These are phyloP conservation scores for Candida awuae DNA, from an alignment of 805 yeast genomes.

Conservation along the genomic window DNA sequence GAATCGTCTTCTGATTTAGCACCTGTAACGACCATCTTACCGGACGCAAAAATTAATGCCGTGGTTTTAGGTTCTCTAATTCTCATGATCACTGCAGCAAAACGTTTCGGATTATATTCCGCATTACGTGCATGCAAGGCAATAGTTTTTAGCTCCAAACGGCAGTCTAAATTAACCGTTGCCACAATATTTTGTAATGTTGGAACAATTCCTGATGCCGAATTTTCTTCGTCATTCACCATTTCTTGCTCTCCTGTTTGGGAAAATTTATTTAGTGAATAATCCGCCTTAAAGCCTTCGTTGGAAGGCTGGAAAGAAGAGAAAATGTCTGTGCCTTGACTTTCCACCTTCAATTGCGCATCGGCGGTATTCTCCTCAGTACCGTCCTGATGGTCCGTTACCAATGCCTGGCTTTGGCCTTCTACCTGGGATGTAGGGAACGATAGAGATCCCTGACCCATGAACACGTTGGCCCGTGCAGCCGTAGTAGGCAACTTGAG, in stretches of 20 bases:
- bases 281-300: background rate
- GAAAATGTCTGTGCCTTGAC: background rate
- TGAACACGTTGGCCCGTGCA: slow-evolving; percentile 65
- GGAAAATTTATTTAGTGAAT: background rate
- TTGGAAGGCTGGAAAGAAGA: background rate
- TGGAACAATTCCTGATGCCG: slow-evolving; percentile 93
- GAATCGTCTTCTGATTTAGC: slow-evolving; percentile 98
- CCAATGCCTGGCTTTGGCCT: slow-evolving; percentile 12
- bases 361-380: slow-evolving; percentile 1
- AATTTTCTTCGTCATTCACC: slow-evolving; percentile 44
- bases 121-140: slow-evolving; percentile 99
- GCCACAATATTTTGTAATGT: slow-evolving; percentile 95
- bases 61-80: slow-evolving; percentile 98
- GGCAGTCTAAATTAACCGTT: slow-evolving; percentile 92
- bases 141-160: slow-evolving; percentile 91
- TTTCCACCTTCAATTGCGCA: slow-evolving; percentile 9
- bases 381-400: background rate
- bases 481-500: slow-evolving; percentile 71
- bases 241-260: background rate
- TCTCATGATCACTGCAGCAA: slow-evolving; percentile 99
- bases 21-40: slow-evolving; percentile 99
- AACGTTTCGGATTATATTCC: slow-evolving; percentile 96
- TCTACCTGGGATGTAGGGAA: slow-evolving; percentile 40
- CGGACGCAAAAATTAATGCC: slow-evolving; percentile 94
- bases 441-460: slow-evolving; percentile 56